Base-by-base conservation (phyloP, 2,329 filamentous ascomycete genomes). In the Stachybotrys elegans region DNA sequence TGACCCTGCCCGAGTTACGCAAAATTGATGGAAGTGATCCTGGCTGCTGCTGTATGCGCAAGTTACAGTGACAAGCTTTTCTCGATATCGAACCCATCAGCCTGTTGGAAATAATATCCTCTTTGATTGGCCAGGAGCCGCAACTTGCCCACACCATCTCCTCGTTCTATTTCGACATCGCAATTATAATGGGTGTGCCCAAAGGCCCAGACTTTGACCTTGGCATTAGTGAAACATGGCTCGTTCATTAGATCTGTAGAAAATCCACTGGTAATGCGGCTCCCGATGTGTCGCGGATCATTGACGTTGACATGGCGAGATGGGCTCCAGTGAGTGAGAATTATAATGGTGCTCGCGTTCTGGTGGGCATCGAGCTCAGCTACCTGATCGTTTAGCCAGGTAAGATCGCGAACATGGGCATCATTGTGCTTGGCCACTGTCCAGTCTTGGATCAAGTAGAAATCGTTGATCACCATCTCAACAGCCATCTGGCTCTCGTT, bases 111-210 rank as follows among this genome's bases (percentile, higher is more conserved):
- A 43, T 64, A 66, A 51, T 68, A 69, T 1, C 69, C 68, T 41
- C 56, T 51, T 46, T 72, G 67, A 43, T 71, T 69, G 1, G 68
- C 48, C 3, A 68, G 12, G 5, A 71, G 45, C 22, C 67, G 57
- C 43, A 66, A 57, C 5, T 51, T 51, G 4, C n/a, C 40, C 1
- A 34, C 44, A 11, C 43, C 53, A 8, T 11, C 20, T 1, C 45
- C 52, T 7, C 50, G 42, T 14, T 57, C 55, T 4, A 63, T 58
- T 5, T 44, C 22, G 45, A 66, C 68, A 29, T 68, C 62, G 51
- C 69, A 72, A 44, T 70, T 72, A 49, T 60, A 72, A 48, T 75
- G 70, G 11, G 71, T 75, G 46, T 76, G 71, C 1, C 72, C 71
- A 56, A 74, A 75, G 0, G 63, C 71, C 72, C 70, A 76, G 0